Evolutionary conservation across 2,329 filamentous ascomycete species (phyloP), one percentile per base, ranked within the genome.

Genomic region (Zasmidium angulare): DNA sequence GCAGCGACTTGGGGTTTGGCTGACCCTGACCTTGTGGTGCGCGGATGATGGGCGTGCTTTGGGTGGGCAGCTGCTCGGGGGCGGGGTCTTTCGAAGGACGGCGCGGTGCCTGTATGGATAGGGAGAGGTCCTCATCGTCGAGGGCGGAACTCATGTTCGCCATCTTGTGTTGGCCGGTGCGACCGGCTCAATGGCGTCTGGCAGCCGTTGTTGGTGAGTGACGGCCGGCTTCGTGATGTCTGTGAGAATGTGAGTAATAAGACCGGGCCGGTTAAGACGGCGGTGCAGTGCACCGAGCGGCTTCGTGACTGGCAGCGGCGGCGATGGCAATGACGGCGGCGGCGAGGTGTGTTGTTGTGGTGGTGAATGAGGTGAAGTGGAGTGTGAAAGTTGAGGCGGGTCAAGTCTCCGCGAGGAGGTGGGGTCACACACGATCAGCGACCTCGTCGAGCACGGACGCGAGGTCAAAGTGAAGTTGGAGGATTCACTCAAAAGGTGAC

Each of bases 91-190:
- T 65, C 50, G 68, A 71, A 47, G 57, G 59, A 55, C 68, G 71
- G 49, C 69, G 71, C 49, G 48, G 47, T n/a, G 56, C 58, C 56
- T 59, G 70, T 53, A 77, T 76, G 59, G 74, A 74, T 29, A 77
- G 66, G 40, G 75, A 73, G 24, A 76, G 68, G 54, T 76, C 75
- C 55, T 77, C 75, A 60, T 76, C 75, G 66, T 76, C 75, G 51
- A 76, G 64, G 2, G 73, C 67, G 48, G 74, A 72, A 17, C 71
- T 68, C 75, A 77, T 77, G 62, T 9, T 69, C 60, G 50, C 29
- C 53, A 59, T 31, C 19, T 29, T 50, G 53, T 19, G 29, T 19
- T 50, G 61, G 59, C 63, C 60, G 57, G 60, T 31, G 54, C 46
- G 43, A 59, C 56, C 56, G 60, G 56, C 56, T 51, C 52, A 58